These are phyloP conservation scores for Exidia glandulosa DNA, from an alignment of 768 basidiomycete species.

Conservation along the genomic window DNA sequence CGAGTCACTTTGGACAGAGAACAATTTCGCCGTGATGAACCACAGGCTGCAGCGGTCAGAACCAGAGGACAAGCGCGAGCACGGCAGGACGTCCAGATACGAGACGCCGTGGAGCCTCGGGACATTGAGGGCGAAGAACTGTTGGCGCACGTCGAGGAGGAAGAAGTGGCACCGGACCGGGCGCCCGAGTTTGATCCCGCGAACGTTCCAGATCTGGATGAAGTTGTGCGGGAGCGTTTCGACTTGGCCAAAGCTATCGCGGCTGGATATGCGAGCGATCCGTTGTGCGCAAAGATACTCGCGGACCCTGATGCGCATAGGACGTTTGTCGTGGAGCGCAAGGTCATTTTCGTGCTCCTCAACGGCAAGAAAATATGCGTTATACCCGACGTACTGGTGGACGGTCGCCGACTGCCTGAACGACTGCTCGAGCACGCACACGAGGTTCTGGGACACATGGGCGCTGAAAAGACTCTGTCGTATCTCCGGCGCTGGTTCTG, in stretches of 20 bases:
- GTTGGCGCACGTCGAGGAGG: neutral
- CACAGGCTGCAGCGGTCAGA: neutral
- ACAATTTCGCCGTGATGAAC: too few relatives aligned
- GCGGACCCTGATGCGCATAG: neutral
- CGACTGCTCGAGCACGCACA: neutral
- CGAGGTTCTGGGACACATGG: conserved; percentile 4
- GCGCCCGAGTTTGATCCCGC: neutral
- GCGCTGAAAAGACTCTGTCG: conserved; percentile 9
- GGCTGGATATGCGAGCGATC: neutral
- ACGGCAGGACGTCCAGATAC: too few relatives aligned
- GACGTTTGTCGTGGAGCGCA: neutral
- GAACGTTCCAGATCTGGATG: neutral
- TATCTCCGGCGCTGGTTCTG: conserved; percentile 10
- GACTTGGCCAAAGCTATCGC: neutral
- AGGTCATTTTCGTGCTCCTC: neutral
- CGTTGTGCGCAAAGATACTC: neutral
- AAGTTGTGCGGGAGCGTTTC: neutral
- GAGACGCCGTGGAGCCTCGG: neutral
- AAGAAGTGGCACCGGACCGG: neutral
- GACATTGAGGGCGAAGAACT: neutral
- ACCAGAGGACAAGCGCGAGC: neutral
- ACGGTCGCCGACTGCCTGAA: conserved; percentile 5
- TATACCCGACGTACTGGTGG: conserved; percentile 7
- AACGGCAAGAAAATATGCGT: conserved; percentile 9
- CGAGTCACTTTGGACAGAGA: too few relatives aligned